phyloP scores from a whole-genome alignment of 495 filamentous ascomycete genomes.

The Aspergillus ostianus region DNA sequence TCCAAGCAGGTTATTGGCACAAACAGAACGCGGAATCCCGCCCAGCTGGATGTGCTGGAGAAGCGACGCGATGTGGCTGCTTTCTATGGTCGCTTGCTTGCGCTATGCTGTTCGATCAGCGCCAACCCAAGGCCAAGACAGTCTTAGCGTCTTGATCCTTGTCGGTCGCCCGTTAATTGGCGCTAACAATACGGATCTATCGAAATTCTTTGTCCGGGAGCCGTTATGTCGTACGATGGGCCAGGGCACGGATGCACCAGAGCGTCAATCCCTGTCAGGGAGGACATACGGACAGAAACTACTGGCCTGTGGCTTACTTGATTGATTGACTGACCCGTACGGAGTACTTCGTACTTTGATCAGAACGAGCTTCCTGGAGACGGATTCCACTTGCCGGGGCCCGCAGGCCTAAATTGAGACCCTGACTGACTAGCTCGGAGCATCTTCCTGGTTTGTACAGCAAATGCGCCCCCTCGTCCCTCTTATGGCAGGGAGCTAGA shows the following conservation, averaged over 20 bases:
- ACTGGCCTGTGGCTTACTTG: neutral
- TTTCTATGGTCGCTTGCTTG: too few relatives aligned
- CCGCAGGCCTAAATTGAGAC: neutral
- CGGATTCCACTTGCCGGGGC: neutral
- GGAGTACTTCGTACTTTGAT: neutral
- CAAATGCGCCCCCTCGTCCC: neutral
- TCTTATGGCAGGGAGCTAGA: neutral
- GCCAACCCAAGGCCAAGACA: neutral
- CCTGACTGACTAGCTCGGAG: neutral
- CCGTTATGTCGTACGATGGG: neutral
- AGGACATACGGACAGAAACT: neutral
- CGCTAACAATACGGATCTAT: neutral
- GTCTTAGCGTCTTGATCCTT: neutral
- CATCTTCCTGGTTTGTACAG: neutral
- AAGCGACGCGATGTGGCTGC: neutral
- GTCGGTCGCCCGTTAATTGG: too few relatives aligned
- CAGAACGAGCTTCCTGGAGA: neutral
- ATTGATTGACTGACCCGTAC: neutral
- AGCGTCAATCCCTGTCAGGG: too few relatives aligned
- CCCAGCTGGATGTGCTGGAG: neutral
- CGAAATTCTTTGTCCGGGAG: neutral
- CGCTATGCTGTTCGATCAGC: too few relatives aligned
- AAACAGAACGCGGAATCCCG: neutral
- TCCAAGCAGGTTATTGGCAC: neutral
- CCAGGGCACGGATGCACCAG: too few relatives aligned